Percentiles rank a stretch among this genome's conserved stretches.
Conservation (phyloP, 441 rosid genomes). For the Raphanus hybrid region DNA sequence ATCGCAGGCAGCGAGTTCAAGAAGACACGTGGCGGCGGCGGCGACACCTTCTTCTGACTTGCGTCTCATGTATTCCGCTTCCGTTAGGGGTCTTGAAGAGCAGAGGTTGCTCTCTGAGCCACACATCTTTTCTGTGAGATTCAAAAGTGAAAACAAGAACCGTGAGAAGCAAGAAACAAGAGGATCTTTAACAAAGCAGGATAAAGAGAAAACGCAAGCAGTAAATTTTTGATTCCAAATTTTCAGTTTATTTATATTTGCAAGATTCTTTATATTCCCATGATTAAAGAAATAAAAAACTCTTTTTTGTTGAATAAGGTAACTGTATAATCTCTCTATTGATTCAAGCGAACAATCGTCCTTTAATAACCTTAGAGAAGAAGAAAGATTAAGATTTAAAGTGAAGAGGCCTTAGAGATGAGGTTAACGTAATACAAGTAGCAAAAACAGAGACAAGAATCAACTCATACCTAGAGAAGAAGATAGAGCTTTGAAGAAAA, state of each 20-base stretch:
- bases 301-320: no score
- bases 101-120: constrained; percentile 51
- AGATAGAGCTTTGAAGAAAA: constrained; percentile 13
- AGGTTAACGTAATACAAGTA: not conserved
- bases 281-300: no score
- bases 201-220: not conserved
- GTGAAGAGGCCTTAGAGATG: not conserved
- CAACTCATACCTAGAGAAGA: constrained; percentile 42
- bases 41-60: constrained; percentile 36
- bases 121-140: constrained; percentile 63
- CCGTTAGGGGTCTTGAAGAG: constrained; percentile 49
- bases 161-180: constrained; percentile 16
- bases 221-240: constrained; percentile 1
- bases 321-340: no score
- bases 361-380: not conserved
- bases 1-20: constrained; percentile 78
- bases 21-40: constrained; percentile 55
- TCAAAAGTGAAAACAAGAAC: constrained; percentile 10
- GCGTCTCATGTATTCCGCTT: constrained; percentile 34
- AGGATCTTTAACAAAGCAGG: not conserved
- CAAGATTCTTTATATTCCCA: no score
- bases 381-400: no score
- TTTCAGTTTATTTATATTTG: not conserved
- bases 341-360: not conserved
- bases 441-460: constrained; percentile 25